phyloP scores from a whole-genome alignment of 108 stramenopile genomes.

The Fistulifera pelliculosa region DNA sequence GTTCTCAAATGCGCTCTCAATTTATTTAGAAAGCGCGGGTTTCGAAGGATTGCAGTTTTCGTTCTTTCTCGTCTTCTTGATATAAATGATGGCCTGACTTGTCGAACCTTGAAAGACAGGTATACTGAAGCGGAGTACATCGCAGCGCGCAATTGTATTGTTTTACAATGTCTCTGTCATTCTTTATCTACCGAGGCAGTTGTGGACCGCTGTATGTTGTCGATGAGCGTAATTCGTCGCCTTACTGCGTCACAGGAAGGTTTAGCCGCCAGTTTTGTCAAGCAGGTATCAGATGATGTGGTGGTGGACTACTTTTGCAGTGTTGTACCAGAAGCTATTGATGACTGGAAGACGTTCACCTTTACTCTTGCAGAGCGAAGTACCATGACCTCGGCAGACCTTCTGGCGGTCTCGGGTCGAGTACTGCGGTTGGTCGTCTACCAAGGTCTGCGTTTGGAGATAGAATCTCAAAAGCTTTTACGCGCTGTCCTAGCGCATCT shows the following conservation, averaged over 20 bases:
- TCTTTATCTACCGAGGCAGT: too few relatives aligned
- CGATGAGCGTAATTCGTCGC: slow-evolving; percentile 35
- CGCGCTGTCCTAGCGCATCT: slow-evolving; percentile 36
- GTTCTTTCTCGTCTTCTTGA: background rate
- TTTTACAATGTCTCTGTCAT: too few relatives aligned
- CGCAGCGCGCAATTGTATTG: too few relatives aligned
- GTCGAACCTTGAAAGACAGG: too few relatives aligned
- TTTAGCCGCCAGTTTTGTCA: slow-evolving; percentile 42
- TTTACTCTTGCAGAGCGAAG: slow-evolving; percentile 33
- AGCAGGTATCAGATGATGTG: slow-evolving; percentile 44
- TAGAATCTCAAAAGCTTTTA: slow-evolving; percentile 28
- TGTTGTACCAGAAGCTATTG: slow-evolving; percentile 58
- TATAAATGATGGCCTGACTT: too few relatives aligned
- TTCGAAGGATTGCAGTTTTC: slow-evolving; percentile 41
- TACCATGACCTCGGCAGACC: slow-evolving; percentile 45
- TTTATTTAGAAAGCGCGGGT: slow-evolving; percentile 41
- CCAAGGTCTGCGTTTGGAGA: slow-evolving; percentile 39
- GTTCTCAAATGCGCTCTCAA: slow-evolving; percentile 43
- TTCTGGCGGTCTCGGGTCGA: slow-evolving; percentile 47
- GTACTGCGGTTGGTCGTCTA: slow-evolving; percentile 44
- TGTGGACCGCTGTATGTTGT: slow-evolving; percentile 33
- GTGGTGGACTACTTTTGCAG: slow-evolving; percentile 56
- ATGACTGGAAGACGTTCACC: slow-evolving; percentile 33
- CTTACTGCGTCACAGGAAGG: slow-evolving; percentile 33
- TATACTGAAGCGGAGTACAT: background rate